A percentile compares a stretch with the other conserved stretches of the same genome.
Conservation (phyloP, 345 rosid genomes). For the Garcia nutans region DNA sequence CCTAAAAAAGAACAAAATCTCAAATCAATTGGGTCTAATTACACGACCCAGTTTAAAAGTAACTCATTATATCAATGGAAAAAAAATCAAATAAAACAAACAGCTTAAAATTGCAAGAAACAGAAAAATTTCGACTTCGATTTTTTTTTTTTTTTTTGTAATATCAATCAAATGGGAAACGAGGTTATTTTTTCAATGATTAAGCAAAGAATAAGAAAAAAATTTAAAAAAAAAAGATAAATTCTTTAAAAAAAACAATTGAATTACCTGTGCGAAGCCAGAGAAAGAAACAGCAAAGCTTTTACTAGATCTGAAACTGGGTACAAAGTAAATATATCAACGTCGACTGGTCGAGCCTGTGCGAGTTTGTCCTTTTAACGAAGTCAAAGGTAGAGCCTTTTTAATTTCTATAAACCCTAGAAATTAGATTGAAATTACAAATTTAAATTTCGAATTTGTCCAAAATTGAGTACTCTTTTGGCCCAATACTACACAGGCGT, state of each 20-base stretch:
- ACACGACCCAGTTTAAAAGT: neutral
- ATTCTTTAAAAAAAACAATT: neutral
- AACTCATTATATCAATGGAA: no score
- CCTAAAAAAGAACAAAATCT: neutral
- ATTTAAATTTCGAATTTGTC: neutral
- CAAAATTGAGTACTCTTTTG: neutral
- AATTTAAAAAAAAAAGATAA: no score
- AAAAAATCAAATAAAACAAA: neutral
- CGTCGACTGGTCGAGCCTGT: no score
- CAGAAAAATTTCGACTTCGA: neutral
- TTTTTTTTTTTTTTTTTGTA: neutral
- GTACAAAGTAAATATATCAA: neutral
- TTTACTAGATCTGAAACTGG: neutral
- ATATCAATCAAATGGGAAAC: neutral
- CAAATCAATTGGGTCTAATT: neutral
- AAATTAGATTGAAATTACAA: neutral
- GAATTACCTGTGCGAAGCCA: neutral
- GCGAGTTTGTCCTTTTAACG: neutral
- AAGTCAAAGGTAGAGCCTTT: neutral
- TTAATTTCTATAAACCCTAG: slow-evolving; percentile 8
- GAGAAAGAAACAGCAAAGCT: neutral
- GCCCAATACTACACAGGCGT: neutral
- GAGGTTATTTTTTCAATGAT: neutral
- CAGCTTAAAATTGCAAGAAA: neutral
- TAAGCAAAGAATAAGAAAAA: neutral